Base-by-base conservation (phyloP, 2,329 filamentous ascomycete species). In the Neoascochyta sp. region DNA sequence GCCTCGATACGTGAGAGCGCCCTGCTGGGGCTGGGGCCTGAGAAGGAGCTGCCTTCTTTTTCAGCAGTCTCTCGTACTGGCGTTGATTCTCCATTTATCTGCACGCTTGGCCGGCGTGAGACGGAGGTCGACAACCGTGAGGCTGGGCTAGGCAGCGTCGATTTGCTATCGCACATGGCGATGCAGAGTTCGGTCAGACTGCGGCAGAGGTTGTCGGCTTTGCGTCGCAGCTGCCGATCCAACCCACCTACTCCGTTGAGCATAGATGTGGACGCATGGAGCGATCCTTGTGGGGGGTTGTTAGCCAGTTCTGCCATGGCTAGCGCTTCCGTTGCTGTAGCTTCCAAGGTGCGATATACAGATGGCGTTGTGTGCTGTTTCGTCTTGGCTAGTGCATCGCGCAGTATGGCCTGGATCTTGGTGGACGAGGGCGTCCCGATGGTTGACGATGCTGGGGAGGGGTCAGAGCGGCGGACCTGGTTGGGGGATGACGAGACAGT, bases 121-220 rank as follows among this genome's bases (percentile, higher is more conserved):
- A 41, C 41, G 3, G 44, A 29, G 18, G 45, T 39, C n/a, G 45
- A 43, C 1, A 45, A 41, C 32, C 57, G 38, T 16, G 59, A 30
- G 3, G 55, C 57, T 7, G 60, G 56, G 25, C 59, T 61, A 23
- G 48, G 32, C 9, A 57, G 27, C 25, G 31, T 47, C 17, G 46
- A 29, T 28, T 62, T 62, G 16, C 37, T 51, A 15, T 71, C 68
- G 42, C 64, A 68, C 9, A 98, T 68, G 1, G 88, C 85, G 33
- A 98, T 76, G 56, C 87, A 95, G 5, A 98, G 72, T 62, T 98
- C 92, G 0, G 90, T 96, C 44, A 98, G 67, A 53, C 85, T 92
- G 31, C 90, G 83, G 60, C 92, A 96, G 57, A 98, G 80, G 54
- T 84, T 88, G 57, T 98, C 90, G 16, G 87, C 86, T 63, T 95